These are phyloP conservation scores for Lotmaria passim DNA, from an alignment of 208 protist species.

Conservation along the genomic window DNA sequence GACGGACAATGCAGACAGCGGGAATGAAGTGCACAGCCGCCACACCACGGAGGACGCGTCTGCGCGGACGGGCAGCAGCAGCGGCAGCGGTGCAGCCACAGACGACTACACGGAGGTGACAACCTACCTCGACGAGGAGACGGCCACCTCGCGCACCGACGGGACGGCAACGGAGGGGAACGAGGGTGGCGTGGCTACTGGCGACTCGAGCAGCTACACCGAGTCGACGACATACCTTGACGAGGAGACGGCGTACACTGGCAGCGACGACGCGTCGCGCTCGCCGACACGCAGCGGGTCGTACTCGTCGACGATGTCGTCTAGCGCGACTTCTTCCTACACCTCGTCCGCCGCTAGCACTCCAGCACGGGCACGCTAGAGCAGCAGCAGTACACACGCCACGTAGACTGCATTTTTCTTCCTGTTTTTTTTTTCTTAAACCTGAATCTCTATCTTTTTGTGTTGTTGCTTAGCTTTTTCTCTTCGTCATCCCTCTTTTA, in stretches of 20 bases:
- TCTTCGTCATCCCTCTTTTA: background rate
- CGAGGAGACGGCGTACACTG: constrained; percentile 37
- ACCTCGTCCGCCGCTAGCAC: constrained; percentile 1
- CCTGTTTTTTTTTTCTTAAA: background rate
- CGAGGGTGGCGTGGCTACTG: background rate
- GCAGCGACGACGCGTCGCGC: constrained; percentile 8
- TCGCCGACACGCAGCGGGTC: constrained; percentile 27
- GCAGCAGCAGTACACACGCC: background rate
- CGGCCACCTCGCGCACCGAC: constrained; percentile 17
- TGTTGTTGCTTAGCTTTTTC: background rate
- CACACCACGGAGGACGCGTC: constrained; percentile 10
- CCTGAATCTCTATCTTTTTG: background rate
- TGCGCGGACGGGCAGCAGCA: constrained; percentile 13
- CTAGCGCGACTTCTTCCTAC: constrained; percentile 1
- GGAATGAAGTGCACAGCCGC: background rate
- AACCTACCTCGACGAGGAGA: constrained; percentile 54
- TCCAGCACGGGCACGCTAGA: background rate
- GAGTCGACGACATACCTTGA: constrained; percentile 45
- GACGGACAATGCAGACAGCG: too few species aligned
- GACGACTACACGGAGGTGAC: constrained; percentile 51
- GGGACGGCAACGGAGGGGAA: too few species aligned
- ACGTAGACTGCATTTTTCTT: constrained; percentile 11
- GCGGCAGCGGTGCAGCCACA: constrained; percentile 8
- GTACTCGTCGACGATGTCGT: constrained; percentile 29
- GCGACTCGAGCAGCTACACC: constrained; percentile 39